Conservation (phyloP, 164 flowering plant species). For the Saururus chinensis region DNA sequence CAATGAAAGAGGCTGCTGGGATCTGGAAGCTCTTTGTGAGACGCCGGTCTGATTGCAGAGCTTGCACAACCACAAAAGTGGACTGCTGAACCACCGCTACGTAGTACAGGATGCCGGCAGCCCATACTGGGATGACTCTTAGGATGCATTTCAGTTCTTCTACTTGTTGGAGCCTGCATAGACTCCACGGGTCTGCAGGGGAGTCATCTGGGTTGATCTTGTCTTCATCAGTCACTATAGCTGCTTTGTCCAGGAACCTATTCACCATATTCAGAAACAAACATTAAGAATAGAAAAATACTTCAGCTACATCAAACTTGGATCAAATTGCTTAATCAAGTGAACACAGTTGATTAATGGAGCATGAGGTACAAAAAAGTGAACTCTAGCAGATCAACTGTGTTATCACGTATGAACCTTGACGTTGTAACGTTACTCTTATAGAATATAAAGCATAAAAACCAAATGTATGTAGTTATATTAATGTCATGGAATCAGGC, state of each 20-base stretch:
- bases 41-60: constrained; percentile 40
- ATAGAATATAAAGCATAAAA: too few species aligned
- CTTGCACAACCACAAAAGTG: constrained; percentile 41
- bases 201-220: constrained; percentile 46
- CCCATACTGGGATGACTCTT: constrained; percentile 68
- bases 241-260: constrained; percentile 78
- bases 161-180: constrained; percentile 61
- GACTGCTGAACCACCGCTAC: constrained; percentile 24
- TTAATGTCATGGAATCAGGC: too few species aligned
- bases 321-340: too few species aligned
- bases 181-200: constrained; percentile 60
- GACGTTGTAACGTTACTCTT: too few species aligned
- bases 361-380: too few species aligned
- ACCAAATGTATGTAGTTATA: too few species aligned
- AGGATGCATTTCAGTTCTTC: constrained; percentile 74
- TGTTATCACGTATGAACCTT: too few species aligned
- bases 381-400: too few species aligned
- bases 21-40: constrained; percentile 29
- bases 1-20: constrained; percentile 44
- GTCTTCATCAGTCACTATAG: constrained; percentile 43
- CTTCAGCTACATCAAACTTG: too few species aligned
- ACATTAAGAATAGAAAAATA: too few species aligned
- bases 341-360: too few species aligned
- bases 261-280: not conserved
- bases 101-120: constrained; percentile 29